A percentile compares a stretch with the other conserved stretches of the same genome.
Conservation (phyloP, 2,329 filamentous ascomycete genomes). For the Drechslera avenae region DNA sequence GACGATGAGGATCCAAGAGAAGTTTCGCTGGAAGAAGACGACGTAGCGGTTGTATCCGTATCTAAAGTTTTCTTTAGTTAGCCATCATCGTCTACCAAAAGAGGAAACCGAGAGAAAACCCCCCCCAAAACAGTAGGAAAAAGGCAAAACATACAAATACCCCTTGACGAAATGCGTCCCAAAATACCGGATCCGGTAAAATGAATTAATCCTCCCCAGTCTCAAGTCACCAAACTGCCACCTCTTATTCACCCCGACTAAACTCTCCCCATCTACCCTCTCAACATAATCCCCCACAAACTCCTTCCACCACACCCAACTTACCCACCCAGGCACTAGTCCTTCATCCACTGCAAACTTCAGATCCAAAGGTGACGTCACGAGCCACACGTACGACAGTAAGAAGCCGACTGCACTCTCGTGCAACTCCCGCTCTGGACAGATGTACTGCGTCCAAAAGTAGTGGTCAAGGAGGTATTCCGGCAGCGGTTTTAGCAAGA, state of each 20-base stretch:
- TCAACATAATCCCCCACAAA: slow-evolving; percentile 36
- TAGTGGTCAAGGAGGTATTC: slow-evolving; percentile 37
- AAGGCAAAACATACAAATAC: slow-evolving; percentile 28
- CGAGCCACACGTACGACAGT: slow-evolving; percentile 44
- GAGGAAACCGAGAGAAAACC: neutral
- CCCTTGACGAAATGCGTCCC: slow-evolving; percentile 45
- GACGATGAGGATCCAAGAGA: slow-evolving; percentile 45
- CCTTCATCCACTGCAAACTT: slow-evolving; percentile 38
- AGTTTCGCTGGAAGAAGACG: slow-evolving; percentile 48
- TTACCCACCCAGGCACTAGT: slow-evolving; percentile 37
- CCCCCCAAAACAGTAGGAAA: too few species aligned
- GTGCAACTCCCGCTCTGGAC: slow-evolving; percentile 6
- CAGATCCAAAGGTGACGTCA: slow-evolving; percentile 41
- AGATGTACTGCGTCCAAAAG: slow-evolving; percentile 41
- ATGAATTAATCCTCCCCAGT: slow-evolving; percentile 43
- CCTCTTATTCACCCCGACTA: slow-evolving; percentile 45
- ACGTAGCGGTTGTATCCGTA: slow-evolving; percentile 49
- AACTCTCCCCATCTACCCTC: slow-evolving; percentile 37
- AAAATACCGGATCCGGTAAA: slow-evolving; percentile 42
- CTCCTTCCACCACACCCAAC: slow-evolving; percentile 43
- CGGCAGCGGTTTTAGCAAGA: slow-evolving; percentile 43
- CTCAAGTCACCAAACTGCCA: slow-evolving; percentile 46
- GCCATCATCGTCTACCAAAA: neutral
- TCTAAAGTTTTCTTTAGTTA: neutral
- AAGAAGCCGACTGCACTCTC: slow-evolving; percentile 39